Conservation (phyloP, 495 filamentous ascomycete genomes). For the Penicillium taxi region DNA sequence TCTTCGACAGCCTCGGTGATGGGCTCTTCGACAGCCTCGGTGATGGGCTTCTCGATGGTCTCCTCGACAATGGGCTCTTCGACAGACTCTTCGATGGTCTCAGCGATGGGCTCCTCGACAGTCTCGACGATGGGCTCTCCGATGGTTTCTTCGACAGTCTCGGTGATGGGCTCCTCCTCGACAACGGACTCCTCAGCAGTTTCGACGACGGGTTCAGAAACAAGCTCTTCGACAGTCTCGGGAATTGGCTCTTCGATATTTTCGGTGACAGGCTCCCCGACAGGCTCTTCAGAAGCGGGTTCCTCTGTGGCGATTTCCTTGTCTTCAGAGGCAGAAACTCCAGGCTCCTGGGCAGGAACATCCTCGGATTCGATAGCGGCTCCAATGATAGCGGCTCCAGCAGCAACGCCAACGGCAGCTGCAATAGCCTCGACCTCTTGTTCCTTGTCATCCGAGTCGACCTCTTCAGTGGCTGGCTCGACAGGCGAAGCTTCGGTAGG, state of each 20-base stretch:
- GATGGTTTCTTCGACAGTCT: not conserved
- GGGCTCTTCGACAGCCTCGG: not conserved
- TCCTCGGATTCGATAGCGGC: slow-evolving; percentile 1
- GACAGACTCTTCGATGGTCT: not conserved
- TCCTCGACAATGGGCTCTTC: slow-evolving; percentile 6
- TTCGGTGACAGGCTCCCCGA: slow-evolving; percentile 7
- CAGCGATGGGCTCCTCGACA: not conserved
- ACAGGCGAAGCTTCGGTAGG: slow-evolving; percentile 6
- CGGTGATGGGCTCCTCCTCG: not conserved
- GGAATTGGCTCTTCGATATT: not conserved
- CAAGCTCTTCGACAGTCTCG: slow-evolving; percentile 7
- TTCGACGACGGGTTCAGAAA: not conserved
- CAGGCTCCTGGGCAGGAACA: slow-evolving; percentile 3
- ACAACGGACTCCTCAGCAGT: not conserved
- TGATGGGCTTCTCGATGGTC: slow-evolving; percentile 4
- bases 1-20: not conserved
- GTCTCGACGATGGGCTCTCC: not conserved
- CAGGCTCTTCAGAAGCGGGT: slow-evolving; percentile 1
- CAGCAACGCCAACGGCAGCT: not conserved
- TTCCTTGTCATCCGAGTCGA: slow-evolving; percentile 5
- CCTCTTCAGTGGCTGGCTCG: slow-evolving; percentile 5
- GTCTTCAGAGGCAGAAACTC: too few species aligned
- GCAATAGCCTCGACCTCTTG: slow-evolving; percentile 1
- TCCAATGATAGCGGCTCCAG: slow-evolving; percentile 4
- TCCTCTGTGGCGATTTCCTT: slow-evolving; percentile 2